Base-by-base conservation (phyloP, 371 early-diverging fungal genomes). In the Capniomyces stellatus region DNA sequence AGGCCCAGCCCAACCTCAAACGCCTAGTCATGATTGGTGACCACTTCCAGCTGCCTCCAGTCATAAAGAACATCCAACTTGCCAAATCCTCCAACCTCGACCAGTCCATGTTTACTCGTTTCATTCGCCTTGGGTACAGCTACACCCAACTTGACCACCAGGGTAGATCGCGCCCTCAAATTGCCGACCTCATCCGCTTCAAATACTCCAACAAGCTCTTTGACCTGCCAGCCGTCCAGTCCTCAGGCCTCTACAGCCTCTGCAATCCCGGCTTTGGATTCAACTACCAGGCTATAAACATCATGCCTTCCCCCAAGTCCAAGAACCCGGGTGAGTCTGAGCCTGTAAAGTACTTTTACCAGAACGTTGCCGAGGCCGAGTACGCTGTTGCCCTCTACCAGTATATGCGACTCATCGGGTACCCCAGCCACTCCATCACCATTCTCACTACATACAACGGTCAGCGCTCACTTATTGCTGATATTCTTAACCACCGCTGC, bases 341-440 rank as follows among this genome's bases (percentile, higher is more conserved):
- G 46, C 91, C 90, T 1, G 71, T 75, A 1, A 78, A 78, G 10
- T 75, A 79, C 57, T 87, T 78, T 44, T 81, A 75, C 62, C 89
- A 96, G 67, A 96, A 96, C 61, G 64, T 95, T 51, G 92, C 86
- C n/a, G 97, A 96, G 60, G 97, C 97, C 23, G 97, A 96, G 69
- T 94, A 85, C 59, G 73, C 85, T 2, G 96, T 96, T 4, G 92
- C 93, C 3, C 70, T 81, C 12, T 96, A 77, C 72, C 89, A 89
- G 70, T 96, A 93, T 71, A 91, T 96, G 97, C 78, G 92, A 22
- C 66, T 92, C 41, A 50, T 86, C 30, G 97, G 97, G 60, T 94
- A 95, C 54, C 87, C 92, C 1, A 77, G 86, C 0, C 77, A 81
- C 28, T 77, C 78, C 51, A 92, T 96, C 51, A 73, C 87, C 0